These are phyloP conservation scores for Stevia rebaudiana DNA, from an alignment of 140 eudicot species.

Conservation along the genomic window DNA sequence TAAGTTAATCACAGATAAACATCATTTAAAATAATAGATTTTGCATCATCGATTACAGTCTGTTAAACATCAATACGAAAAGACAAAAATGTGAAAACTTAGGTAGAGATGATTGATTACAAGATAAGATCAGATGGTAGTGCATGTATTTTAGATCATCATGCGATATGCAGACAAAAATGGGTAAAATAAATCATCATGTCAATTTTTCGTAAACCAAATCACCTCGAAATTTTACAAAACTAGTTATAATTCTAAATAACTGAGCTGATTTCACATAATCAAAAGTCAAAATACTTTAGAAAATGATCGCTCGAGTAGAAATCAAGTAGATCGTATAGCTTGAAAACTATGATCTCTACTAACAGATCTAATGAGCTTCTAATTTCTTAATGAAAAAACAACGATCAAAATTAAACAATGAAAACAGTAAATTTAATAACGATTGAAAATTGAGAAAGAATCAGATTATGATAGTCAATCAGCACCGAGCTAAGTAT, in stretches of 20 bases:
- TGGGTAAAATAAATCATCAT: conserved; percentile 40
- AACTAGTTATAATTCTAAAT: too few species aligned
- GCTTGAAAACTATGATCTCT: too few species aligned
- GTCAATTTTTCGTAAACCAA: background rate
- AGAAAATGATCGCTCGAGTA: too few species aligned
- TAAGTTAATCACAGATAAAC: conserved; percentile 14
- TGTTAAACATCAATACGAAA: background rate
- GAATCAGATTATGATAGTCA: conserved; percentile 30
- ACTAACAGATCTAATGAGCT: too few species aligned
- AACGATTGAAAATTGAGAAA: too few species aligned
- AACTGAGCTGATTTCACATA: too few species aligned
- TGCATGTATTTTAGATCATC: conserved; percentile 41
- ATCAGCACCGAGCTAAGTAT: conserved; percentile 30
- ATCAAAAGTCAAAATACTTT: too few species aligned
- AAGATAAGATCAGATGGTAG: conserved; percentile 35
- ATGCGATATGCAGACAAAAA: conserved; percentile 19
- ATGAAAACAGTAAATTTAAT: background rate
- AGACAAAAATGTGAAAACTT: background rate
- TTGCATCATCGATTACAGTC: conserved; percentile 15
- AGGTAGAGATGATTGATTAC: background rate
- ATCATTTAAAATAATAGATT: background rate
- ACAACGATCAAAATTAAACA: too few species aligned
- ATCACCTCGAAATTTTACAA: background rate
- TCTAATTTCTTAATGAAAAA: too few species aligned
- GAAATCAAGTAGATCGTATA: too few species aligned